Base-by-base conservation (phyloP, 176 grass and related monocot genomes). In the Saccharum spontaneum region DNA sequence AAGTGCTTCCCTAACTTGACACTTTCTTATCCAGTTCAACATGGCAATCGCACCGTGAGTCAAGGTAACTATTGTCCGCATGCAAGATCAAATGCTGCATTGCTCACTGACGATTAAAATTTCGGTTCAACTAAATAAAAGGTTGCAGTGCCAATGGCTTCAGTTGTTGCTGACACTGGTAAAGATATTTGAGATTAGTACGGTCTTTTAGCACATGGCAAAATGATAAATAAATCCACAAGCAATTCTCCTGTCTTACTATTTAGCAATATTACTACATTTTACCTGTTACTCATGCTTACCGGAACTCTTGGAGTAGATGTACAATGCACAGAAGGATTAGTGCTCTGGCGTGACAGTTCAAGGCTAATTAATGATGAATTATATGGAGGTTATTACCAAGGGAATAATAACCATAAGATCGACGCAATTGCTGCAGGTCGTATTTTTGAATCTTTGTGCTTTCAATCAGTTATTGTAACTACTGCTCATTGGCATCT, bases 321-420 rank as follows among this genome's bases (percentile, higher is more conserved):
- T 39, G 50, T 68, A 44, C 17, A 7, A 70, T 93, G 91, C 75
- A 79, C 66, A 4, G 52, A 88, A 49, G 88, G 81, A 61, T 79
- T 88, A 74, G 69, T 84, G 76, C 88, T 93, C 63, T 93, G 85
- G 88, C 85, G 77, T 18, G 69, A 85, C 81, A 90, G 24, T 82
- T 68, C 40, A 1, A 33, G 63, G 67, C 9, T 71, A 31, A 76
- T 92, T 41, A 84, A 79, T 3, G 84, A 92, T 71, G 90, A 92
- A 75, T 40, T 89, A 18, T 87, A 86, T 79, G 62, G 54, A 77
- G 79, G 79, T 33, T 89, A 76, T 62, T 60, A 67, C 34, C 70
- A 66, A 85, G 90, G 77, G 43, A 90, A 90, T 65, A 84, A 54
- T 40, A 43, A 50, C 4, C 78, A 86, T 16, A 71, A 7, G 55